Percentiles rank a stretch among this genome's conserved stretches.
These are phyloP conservation scores for Syzygium malaccense DNA, from an alignment of 441 rosid species.

Conservation along the genomic window DNA sequence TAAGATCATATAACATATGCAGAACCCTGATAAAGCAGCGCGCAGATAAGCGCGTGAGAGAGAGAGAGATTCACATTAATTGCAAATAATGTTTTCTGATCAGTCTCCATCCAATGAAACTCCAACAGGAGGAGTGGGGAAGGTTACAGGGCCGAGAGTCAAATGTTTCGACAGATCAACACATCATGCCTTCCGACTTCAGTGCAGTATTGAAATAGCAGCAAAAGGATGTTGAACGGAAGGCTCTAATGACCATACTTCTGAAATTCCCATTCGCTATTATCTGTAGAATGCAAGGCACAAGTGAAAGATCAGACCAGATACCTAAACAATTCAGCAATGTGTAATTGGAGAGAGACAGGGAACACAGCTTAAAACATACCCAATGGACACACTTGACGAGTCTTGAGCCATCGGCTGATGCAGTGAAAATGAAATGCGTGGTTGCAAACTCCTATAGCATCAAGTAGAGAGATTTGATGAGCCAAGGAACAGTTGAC, in stretches of 20 bases:
- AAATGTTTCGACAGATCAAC: background rate
- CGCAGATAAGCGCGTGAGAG: background rate
- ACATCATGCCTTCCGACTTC: background rate
- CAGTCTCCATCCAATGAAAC: background rate
- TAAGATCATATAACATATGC: background rate
- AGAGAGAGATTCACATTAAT: background rate
- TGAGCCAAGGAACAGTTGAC: background rate
- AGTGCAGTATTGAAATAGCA: fast-evolving
- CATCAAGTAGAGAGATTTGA: background rate
- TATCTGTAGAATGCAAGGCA: conserved; percentile 37
- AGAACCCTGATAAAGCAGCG: background rate
- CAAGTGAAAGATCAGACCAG: background rate
- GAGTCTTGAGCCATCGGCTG: conserved; percentile 97
- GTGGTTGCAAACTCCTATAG: conserved; percentile 82
- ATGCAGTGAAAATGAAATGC: conserved; percentile 97
- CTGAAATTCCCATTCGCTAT: conserved; percentile 99
- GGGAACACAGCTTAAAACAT: background rate
- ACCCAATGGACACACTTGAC: conserved; percentile 96
- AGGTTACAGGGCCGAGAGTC: background rate
- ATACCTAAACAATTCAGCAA: background rate
- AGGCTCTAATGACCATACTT: conserved; percentile 85
- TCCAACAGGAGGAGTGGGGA: background rate
- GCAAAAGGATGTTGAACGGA: background rate
- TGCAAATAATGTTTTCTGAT: background rate
- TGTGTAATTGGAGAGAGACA: background rate